Conservation (phyloP, 345 rosid genomes). For the Salix viminalis region DNA sequence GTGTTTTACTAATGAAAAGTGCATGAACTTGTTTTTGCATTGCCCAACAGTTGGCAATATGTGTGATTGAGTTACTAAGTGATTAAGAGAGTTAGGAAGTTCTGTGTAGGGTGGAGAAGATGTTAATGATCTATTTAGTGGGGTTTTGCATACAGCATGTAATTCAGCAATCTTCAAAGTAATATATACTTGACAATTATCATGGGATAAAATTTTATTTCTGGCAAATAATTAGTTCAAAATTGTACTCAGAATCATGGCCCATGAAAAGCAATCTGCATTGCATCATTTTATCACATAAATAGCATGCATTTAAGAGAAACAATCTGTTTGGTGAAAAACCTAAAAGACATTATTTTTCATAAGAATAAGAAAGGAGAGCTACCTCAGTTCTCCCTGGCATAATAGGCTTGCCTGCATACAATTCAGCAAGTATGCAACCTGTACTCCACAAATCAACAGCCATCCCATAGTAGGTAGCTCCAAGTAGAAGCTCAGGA, state of each 20-base stretch:
- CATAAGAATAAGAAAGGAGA: not conserved
- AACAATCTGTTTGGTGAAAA: not conserved
- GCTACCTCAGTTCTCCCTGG: constrained; percentile 99
- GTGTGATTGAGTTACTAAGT: not conserved
- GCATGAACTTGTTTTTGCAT: not conserved
- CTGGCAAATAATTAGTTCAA: not conserved
- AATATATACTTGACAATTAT: not conserved
- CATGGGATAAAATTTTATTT: not conserved
- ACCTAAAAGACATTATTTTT: not conserved
- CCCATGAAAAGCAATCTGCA: not conserved
- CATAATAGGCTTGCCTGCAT: constrained; percentile 99
- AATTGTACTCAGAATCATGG: not conserved
- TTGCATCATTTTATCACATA: not conserved
- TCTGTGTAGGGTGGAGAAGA: not conserved
- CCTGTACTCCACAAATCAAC: constrained; percentile 98
- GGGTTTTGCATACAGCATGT: not conserved
- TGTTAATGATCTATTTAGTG: too few species aligned
- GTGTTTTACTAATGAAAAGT: not conserved
- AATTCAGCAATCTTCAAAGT: not conserved
- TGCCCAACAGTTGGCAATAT: not conserved
- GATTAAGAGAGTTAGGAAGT: not conserved
- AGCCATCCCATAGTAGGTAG: constrained; percentile 77
- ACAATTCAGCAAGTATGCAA: constrained; percentile 91
- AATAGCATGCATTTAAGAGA: not conserved
- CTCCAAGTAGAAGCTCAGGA: constrained; percentile 94